Conservation (phyloP, 495 filamentous ascomycete species). For the Annulohypoxylon maeteangense region DNA sequence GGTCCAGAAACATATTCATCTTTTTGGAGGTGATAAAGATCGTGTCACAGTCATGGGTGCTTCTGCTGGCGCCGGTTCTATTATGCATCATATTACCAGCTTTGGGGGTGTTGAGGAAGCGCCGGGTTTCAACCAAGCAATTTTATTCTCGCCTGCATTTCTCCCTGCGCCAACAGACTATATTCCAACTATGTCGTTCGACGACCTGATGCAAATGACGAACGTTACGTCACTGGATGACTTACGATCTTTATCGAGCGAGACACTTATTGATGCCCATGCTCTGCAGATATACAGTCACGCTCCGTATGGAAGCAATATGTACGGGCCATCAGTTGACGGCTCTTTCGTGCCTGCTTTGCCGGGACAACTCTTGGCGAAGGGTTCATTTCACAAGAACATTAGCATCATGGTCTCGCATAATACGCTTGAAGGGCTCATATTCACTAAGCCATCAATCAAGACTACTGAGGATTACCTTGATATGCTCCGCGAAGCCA, state of each 20-base stretch:
- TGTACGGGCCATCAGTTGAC: slow-evolving; percentile 68
- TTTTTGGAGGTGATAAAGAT: slow-evolving; percentile 62
- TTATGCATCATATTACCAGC: slow-evolving; percentile 14
- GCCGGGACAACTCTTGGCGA: slow-evolving; percentile 64
- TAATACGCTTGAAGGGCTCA: slow-evolving; percentile 55
- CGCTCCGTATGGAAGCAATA: slow-evolving; percentile 60
- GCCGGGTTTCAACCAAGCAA: slow-evolving; percentile 45
- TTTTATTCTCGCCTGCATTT: slow-evolving; percentile 37
- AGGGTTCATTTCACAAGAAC: slow-evolving; percentile 65
- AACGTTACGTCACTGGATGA: neutral
- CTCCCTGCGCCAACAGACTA: neutral
- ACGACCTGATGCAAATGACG: slow-evolving; percentile 9
- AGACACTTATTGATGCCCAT: slow-evolving; percentile 61
- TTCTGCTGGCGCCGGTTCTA: slow-evolving; percentile 44
- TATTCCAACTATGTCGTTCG: neutral
- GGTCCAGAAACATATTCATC: slow-evolving; percentile 63
- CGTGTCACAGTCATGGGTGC: slow-evolving; percentile 65
- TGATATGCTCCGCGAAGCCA: slow-evolving; percentile 2
- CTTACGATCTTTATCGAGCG: neutral
- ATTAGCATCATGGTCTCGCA: slow-evolving; percentile 69
- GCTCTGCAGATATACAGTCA: slow-evolving; percentile 55
- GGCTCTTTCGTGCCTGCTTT: slow-evolving; percentile 66
- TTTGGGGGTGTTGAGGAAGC: slow-evolving; percentile 47
- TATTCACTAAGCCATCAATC: slow-evolving; percentile 11
- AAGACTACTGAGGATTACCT: slow-evolving; percentile 29